These are phyloP conservation scores for Jamesozyma piceae DNA, from an alignment of 805 yeast species.

Conservation along the genomic window DNA sequence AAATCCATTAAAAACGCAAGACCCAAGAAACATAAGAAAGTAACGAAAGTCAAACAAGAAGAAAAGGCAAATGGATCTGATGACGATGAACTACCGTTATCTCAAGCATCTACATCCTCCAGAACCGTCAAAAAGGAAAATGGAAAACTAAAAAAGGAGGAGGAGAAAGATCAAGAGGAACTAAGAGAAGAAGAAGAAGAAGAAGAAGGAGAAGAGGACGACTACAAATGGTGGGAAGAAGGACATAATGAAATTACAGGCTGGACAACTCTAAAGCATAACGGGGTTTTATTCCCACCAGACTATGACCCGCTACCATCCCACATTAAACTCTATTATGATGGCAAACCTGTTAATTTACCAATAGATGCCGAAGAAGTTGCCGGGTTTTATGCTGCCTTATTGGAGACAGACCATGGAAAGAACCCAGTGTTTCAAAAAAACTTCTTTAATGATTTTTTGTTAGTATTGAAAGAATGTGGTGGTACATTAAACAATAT, in stretches of 20 bases:
- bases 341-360: conserved; percentile 63
- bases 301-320: conserved; percentile 79
- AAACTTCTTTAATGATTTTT: conserved; percentile 78
- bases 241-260: conserved; percentile 61
- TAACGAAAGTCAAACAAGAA: background rate
- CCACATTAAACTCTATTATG: conserved; percentile 64
- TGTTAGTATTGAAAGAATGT: conserved; percentile 52
- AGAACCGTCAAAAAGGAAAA: conserved; percentile 3
- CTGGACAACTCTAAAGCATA: conserved; percentile 81
- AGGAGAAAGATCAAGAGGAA: conserved; percentile 6
- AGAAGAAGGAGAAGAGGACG: conserved; percentile 43
- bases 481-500: conserved; percentile 52
- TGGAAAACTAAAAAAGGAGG: conserved; percentile 5
- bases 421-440: conserved; percentile 76
- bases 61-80: conserved; percentile 3
- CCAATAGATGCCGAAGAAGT: conserved; percentile 89
- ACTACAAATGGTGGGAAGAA: conserved; percentile 81
- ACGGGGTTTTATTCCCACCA: conserved; percentile 91
- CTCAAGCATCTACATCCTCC: conserved; percentile 2
- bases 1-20: conserved; percentile 4
- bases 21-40: background rate
- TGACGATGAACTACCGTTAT: conserved; percentile 5
- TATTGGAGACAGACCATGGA: conserved; percentile 82
- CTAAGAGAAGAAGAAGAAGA: conserved; percentile 8
- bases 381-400: conserved; percentile 88